phyloP scores from a whole-genome alignment of 805 yeast genomes.

The Monosporozyma siamensis region DNA sequence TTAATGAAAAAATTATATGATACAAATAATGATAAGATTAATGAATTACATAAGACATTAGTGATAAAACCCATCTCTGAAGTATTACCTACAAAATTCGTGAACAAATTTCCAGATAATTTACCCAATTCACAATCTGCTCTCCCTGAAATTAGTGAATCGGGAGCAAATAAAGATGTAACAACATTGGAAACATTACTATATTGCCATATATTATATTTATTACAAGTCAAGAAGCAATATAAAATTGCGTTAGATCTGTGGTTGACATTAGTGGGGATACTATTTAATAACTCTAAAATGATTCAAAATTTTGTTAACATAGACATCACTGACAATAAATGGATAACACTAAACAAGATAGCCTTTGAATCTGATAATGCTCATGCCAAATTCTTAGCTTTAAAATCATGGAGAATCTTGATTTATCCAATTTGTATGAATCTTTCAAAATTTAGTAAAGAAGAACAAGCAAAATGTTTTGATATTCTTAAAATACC shows the following conservation, averaged over 20 bases:
- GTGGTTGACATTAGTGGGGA: slow-evolving; percentile 24
- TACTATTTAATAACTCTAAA: slow-evolving; percentile 15
- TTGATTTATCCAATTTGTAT: slow-evolving; percentile 16
- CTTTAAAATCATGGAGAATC: slow-evolving; percentile 25
- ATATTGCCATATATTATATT: slow-evolving; percentile 11
- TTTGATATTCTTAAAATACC: slow-evolving; percentile 12
- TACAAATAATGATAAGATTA: slow-evolving; percentile 1
- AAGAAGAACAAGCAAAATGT: background rate
- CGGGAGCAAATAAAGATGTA: background rate
- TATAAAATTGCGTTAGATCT: slow-evolving; percentile 23
- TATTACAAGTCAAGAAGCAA: slow-evolving; percentile 13
- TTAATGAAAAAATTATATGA: slow-evolving; percentile 18
- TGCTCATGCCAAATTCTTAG: slow-evolving; percentile 9
- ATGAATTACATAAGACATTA: slow-evolving; percentile 10
- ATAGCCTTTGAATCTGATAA: slow-evolving; percentile 11
- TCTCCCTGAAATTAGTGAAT: background rate
- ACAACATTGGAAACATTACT: slow-evolving; percentile 15
- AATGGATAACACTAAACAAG: slow-evolving; percentile 19
- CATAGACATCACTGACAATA: slow-evolving; percentile 1
- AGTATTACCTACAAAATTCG: slow-evolving; percentile 10
- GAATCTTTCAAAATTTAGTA: slow-evolving; percentile 1
- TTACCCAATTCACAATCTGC: background rate
- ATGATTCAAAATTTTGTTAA: slow-evolving; percentile 6
- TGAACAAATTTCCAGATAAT: slow-evolving; percentile 1
- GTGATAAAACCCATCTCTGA: slow-evolving; percentile 7